Evolutionary conservation across 2,329 filamentous ascomycete genomes (phyloP).

Genomic region (Curvularia hawaiiensis): DNA sequence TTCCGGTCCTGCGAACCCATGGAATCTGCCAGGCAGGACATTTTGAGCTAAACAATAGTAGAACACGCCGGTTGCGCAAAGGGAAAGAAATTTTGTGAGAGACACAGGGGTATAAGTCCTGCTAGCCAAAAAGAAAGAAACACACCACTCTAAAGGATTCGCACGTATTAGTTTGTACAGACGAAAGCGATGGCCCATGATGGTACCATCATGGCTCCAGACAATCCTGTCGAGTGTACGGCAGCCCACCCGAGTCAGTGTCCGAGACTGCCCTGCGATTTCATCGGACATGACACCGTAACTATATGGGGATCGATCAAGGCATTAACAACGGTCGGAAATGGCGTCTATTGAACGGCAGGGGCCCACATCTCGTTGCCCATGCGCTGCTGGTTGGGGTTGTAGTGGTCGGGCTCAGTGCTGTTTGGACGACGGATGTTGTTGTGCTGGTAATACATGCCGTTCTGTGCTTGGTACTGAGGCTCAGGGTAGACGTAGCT

Average conservation of each 20-base stretch:
- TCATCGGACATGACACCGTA: conserved; percentile 7
- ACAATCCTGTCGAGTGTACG: background rate
- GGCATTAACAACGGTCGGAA: conserved; percentile 4
- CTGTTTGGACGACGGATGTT: conserved; percentile 76
- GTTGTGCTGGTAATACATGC: conserved; percentile 73
- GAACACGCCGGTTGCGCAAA: conserved; percentile 35
- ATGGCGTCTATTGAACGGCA: conserved; percentile 47
- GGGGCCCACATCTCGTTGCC: conserved; percentile 50
- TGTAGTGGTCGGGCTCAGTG: conserved; percentile 65
- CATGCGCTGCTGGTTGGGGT: conserved; percentile 47
- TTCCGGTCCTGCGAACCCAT: conserved; percentile 29
- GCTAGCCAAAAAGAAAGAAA: conserved; percentile 42
- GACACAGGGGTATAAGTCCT: conserved; percentile 50
- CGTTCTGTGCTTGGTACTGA: conserved; percentile 63
- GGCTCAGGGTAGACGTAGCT: conserved; percentile 85
- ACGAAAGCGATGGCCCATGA: conserved; percentile 13
- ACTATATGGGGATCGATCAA: conserved; percentile 1
- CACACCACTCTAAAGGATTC: conserved; percentile 46
- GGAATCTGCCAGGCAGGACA: conserved; percentile 35
- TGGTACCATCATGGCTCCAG: background rate
- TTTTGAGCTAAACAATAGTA: conserved; percentile 29
- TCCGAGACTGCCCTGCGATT: conserved; percentile 6
- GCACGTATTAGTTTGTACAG: conserved; percentile 43
- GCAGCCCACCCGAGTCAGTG: background rate
- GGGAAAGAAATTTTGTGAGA: conserved; percentile 38